phyloP scores from a whole-genome alignment of 805 yeast species.

The Starmera quercuum region DNA sequence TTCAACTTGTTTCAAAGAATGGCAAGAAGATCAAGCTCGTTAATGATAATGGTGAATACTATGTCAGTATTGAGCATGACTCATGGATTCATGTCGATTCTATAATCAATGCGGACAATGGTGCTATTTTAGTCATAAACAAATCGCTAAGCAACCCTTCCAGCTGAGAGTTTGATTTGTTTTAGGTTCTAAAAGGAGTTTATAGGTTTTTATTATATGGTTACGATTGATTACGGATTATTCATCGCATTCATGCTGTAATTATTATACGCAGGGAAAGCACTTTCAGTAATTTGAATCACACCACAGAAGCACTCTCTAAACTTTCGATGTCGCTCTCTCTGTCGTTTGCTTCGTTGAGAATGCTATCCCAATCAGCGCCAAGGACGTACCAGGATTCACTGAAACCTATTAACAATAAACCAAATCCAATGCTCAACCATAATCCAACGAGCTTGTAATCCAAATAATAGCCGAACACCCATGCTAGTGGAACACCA shows the following conservation, averaged over 20 bases:
- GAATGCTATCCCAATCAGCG: slow-evolving; percentile 43
- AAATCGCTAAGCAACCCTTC: slow-evolving; percentile 9
- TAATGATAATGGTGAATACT: slow-evolving; percentile 26
- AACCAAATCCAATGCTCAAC: slow-evolving; percentile 64
- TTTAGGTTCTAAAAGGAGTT: too few relatives aligned
- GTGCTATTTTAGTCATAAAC: slow-evolving; percentile 35
- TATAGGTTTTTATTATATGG: too few relatives aligned
- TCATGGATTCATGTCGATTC: slow-evolving; percentile 26
- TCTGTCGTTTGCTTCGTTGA: slow-evolving; percentile 37
- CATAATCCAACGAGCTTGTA: slow-evolving; percentile 61
- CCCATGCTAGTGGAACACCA: slow-evolving; percentile 62
- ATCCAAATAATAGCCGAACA: slow-evolving; percentile 44
- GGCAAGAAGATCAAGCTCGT: slow-evolving; percentile 29
- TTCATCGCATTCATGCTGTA: too few relatives aligned
- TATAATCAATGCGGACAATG: slow-evolving; percentile 34
- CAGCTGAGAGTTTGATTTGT: too few relatives aligned
- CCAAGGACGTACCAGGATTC: slow-evolving; percentile 36
- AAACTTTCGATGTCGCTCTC: too few relatives aligned
- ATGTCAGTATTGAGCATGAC: slow-evolving; percentile 25
- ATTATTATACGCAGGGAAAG: too few relatives aligned
- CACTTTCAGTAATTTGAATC: too few relatives aligned
- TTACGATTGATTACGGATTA: too few relatives aligned
- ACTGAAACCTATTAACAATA: slow-evolving; percentile 34
- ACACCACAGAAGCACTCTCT: too few relatives aligned
- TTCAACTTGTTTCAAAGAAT: slow-evolving; percentile 23